Base-by-base conservation (phyloP, 108 stramenopile genomes). In the Fragilaria crotonensis region DNA sequence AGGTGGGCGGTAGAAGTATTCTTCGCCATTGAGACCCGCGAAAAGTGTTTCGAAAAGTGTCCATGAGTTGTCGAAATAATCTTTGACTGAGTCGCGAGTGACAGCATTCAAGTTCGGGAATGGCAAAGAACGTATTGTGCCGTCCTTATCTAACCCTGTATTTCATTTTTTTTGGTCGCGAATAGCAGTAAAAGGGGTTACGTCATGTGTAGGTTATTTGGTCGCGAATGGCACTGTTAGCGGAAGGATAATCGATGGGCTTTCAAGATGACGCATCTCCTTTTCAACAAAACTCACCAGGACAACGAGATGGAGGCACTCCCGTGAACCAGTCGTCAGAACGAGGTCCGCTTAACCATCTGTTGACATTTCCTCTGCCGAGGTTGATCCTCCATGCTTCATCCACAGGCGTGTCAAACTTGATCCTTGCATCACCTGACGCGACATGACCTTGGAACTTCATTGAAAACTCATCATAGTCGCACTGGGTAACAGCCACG, bases 61-160 rank as follows among this genome's bases (percentile, higher is more conserved):
- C 94, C 94, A 97, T 3, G 89, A 82, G 61, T 97, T 97, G 63
- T 95, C 88, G 64, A 97, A 95, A 55, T 97, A 97, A 45, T 80
- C 85, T 65, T 75, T 69, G 11, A 81, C 75, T 30, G 74, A 51
- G 25, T 83, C 63, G 25, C 86, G 85, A 9, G 87, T 89, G n/a
- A 89, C 81, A n/a, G 41, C 46, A 32, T 67, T 68, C 55, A 90
- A 66, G 54, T 80, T 80, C 25, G 84, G 82, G 48, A 89, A 63
- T 0, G 87, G 80, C 25, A 89, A 72, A 4, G 87, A 89, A 19
- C 80, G 68, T 22, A 89, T 62, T 21, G 58, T 57, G 14, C 81
- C 84, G 11, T 76, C 52, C 11, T 44, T 21, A 41, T 83, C 80
- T 18, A 72, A 64, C 23, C 86, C 86, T 75, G 41, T 28, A 25